phyloP scores from a whole-genome alignment of 495 filamentous ascomycete species.

The Aspergillus steynii region DNA sequence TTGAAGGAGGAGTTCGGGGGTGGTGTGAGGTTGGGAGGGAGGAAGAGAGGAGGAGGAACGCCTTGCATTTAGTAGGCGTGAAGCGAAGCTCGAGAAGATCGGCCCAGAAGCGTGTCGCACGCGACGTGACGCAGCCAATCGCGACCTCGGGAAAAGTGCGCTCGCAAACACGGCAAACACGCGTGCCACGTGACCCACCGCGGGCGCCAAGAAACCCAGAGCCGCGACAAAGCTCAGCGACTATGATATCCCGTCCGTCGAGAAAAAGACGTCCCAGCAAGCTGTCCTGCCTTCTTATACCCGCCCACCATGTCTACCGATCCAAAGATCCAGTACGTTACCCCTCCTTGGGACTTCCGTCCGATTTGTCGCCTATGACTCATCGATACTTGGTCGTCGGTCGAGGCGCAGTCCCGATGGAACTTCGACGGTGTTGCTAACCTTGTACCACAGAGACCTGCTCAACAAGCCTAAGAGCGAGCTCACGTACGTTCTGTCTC shows the following conservation, averaged over 20 bases:
- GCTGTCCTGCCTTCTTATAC: conserved; percentile 30
- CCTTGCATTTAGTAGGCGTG: conserved; percentile 36
- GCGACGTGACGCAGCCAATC: conserved; percentile 53
- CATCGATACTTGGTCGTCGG: conserved; percentile 7
- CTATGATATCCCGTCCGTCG: background rate
- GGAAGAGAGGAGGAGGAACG: conserved; percentile 29
- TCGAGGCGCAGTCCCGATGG: background rate
- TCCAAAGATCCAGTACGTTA: conserved; percentile 73
- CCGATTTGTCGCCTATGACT: conserved; percentile 26
- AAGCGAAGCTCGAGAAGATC: conserved; percentile 40
- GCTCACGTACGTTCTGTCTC: conserved; percentile 64
- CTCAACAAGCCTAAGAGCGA: conserved; percentile 77
- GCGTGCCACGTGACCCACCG: conserved; percentile 23
- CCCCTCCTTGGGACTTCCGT: conserved; percentile 14
- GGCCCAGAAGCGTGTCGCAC: conserved; percentile 39
- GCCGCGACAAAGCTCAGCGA: conserved; percentile 5
- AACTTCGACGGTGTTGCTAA: conserved; percentile 29
- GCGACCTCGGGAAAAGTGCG: conserved; percentile 20
- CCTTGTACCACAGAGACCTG: conserved; percentile 60
- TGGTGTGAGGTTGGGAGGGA: conserved; percentile 27
- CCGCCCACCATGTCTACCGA: conserved; percentile 63
- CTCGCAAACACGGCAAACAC: conserved; percentile 25
- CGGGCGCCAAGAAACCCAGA: conserved; percentile 13
- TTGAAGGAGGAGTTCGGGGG: conserved; percentile 17
- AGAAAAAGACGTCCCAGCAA: conserved; percentile 6